Conservation (phyloP, 192 early-diverging fungal species). For the Coemansia erecta region DNA sequence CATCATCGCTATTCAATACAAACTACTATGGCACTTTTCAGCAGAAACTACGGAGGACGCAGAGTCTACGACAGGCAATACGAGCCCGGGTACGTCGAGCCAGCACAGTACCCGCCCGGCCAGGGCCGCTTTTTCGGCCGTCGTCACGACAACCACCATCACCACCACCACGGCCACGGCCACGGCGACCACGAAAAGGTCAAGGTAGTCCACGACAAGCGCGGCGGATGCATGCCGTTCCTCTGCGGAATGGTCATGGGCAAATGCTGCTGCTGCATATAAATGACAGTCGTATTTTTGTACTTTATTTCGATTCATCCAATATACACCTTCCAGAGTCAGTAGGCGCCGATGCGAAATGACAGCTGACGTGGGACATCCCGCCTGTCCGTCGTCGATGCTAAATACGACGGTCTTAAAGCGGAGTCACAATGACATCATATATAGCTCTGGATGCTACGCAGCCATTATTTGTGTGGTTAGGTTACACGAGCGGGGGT, state of each 20-base stretch:
- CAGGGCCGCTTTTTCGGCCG: not conserved
- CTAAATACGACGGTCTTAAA: too few species aligned
- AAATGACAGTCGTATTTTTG: not conserved
- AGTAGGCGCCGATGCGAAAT: too few species aligned
- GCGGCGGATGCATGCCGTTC: conserved; percentile 14
- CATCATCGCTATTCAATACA: not conserved
- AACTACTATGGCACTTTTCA: not conserved
- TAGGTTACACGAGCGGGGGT: too few species aligned
- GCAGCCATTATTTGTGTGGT: too few species aligned
- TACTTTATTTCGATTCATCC: too few species aligned
- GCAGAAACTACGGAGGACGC: not conserved
- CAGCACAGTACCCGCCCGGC: conserved; percentile 7
- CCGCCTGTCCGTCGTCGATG: too few species aligned
- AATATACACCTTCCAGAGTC: too few species aligned
- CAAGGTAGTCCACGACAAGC: conserved; percentile 1
- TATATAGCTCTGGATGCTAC: too few species aligned
- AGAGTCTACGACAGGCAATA: not conserved
- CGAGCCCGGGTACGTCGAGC: conserved; percentile 6
- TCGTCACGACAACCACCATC: too few species aligned
- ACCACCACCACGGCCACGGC: conserved; percentile 1
- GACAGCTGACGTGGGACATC: too few species aligned
- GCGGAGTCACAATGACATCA: too few species aligned
- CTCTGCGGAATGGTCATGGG: conserved; percentile 6
- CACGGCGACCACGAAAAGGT: conserved; percentile 1
- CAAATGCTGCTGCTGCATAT: conserved; percentile 6